Percentiles rank a stretch among this genome's conserved stretches.
These are phyloP conservation scores for Plectosphaerella cucumerina DNA, from an alignment of 2,329 filamentous ascomycete genomes.

Conservation along the genomic window DNA sequence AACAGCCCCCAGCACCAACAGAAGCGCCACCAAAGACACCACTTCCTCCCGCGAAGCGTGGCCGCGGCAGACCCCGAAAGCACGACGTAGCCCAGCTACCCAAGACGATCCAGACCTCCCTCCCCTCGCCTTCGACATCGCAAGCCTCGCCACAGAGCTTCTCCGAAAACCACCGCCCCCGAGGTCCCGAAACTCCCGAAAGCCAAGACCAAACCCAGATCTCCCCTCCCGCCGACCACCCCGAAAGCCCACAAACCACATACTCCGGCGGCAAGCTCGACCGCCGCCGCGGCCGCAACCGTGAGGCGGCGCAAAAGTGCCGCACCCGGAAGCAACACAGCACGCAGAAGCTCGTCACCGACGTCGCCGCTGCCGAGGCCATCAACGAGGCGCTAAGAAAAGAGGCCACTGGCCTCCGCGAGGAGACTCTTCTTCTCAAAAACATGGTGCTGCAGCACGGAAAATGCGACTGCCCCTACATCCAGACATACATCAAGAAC, in stretches of 20 bases:
- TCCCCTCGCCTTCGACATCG: too few relatives aligned
- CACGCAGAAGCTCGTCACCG: constrained; percentile 7
- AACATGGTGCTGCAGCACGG: constrained; percentile 11
- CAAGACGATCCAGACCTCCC: too few relatives aligned
- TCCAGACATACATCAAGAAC: constrained; percentile 8
- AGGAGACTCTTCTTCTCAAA: constrained; percentile 11
- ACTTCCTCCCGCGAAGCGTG: too few relatives aligned
- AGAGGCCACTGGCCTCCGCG: constrained; percentile 3
- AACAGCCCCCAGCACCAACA: too few relatives aligned
- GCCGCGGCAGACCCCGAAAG: too few relatives aligned
- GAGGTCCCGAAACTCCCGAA: too few relatives aligned
- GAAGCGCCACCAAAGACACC: too few relatives aligned
- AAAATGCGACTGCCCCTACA: constrained; percentile 8
- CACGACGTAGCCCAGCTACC: too few relatives aligned
- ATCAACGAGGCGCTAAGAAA: constrained; percentile 5
- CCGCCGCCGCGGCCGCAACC: constrained; percentile 8
- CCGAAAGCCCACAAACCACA: background rate
- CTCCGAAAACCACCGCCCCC: too few relatives aligned
- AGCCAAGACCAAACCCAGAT: too few relatives aligned
- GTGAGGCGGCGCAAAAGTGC: constrained; percentile 12
- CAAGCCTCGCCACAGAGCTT: too few relatives aligned
- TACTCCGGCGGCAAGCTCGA: background rate
- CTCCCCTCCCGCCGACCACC: too few relatives aligned
- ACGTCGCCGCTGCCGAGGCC: constrained; percentile 10
- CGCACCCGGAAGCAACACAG: constrained; percentile 10